A percentile compares a stretch with the other conserved stretches of the same genome.
These are phyloP conservation scores for Bipolaris cookei DNA, from an alignment of 2,329 filamentous ascomycete species.

Conservation along the genomic window DNA sequence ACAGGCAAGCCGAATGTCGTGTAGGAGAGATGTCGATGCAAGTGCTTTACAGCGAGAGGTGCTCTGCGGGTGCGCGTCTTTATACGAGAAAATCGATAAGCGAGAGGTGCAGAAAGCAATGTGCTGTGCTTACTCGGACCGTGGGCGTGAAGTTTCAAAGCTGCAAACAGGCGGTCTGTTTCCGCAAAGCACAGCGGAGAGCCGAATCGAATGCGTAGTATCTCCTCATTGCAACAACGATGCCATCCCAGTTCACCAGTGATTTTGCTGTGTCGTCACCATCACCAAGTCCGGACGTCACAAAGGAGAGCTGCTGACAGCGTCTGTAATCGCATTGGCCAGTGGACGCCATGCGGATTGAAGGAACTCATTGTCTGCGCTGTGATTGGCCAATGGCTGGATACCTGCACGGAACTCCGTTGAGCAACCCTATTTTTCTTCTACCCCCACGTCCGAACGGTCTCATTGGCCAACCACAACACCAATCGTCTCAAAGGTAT, in stretches of 20 bases:
- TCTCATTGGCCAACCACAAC: background rate
- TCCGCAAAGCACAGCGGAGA: constrained; percentile 8
- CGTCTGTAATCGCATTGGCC: background rate
- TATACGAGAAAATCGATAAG: background rate
- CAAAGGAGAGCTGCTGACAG: background rate
- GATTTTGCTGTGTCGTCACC: constrained; percentile 16
- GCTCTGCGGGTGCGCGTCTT: background rate
- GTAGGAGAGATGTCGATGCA: background rate
- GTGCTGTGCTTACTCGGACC: background rate
- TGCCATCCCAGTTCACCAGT: background rate
- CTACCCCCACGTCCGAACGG: background rate
- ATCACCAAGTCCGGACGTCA: constrained; percentile 4
- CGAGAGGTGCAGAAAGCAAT: background rate
- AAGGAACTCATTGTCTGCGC: background rate
- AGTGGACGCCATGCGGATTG: background rate
- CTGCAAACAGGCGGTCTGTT: background rate
- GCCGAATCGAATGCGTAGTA: background rate
- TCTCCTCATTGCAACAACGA: background rate
- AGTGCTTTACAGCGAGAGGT: background rate
- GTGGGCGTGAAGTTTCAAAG: background rate
- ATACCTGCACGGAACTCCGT: background rate
- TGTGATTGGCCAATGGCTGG: constrained; percentile 3
- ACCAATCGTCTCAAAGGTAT: no score
- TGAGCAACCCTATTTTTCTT: background rate
- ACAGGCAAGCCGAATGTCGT: background rate